A percentile compares a stretch with the other conserved stretches of the same genome.
phyloP scores from a whole-genome alignment of 495 filamentous ascomycete genomes.

The Trichoderma reesei region DNA sequence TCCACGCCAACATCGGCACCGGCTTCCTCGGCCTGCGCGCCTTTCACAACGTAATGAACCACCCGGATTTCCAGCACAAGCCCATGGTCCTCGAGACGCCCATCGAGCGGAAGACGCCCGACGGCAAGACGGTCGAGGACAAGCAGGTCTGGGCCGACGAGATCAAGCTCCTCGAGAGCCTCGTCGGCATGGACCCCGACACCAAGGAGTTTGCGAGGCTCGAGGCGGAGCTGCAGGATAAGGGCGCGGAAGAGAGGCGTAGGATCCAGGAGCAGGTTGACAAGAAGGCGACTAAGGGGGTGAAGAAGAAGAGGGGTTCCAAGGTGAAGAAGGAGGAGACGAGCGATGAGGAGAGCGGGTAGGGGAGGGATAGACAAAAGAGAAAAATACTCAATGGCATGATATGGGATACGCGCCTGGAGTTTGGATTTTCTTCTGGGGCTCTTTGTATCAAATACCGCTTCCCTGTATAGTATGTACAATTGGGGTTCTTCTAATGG shows the following conservation, averaged over 20 bases:
- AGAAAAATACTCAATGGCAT: not conserved
- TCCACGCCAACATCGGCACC: constrained; percentile 90
- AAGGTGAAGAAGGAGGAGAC: constrained; percentile 27
- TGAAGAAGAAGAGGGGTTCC: constrained; percentile 40
- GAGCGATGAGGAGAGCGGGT: constrained; percentile 32
- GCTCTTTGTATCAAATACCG: too few species aligned
- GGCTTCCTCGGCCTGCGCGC: constrained; percentile 84
- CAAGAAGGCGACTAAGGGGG: constrained; percentile 49
- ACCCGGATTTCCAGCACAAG: constrained; percentile 60
- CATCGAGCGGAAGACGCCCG: constrained; percentile 54
- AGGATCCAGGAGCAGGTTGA: constrained; percentile 70
- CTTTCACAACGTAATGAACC: constrained; percentile 88
- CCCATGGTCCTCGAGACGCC: constrained; percentile 95
- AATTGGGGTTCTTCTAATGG: too few species aligned
- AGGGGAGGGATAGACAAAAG: not conserved
- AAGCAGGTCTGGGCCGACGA: constrained; percentile 72
- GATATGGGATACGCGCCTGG: not conserved
- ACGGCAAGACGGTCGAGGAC: constrained; percentile 55
- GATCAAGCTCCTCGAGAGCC: constrained; percentile 78
- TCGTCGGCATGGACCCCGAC: constrained; percentile 74
- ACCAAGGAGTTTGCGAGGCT: constrained; percentile 55
- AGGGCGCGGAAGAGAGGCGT: constrained; percentile 57
- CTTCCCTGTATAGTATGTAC: too few species aligned
- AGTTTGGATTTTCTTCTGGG: too few species aligned
- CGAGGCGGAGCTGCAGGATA: constrained; percentile 53